Evolutionary conservation across 495 filamentous ascomycete species (phyloP), one percentile per base, ranked within the genome.

Genomic region (Penicillium flavigenum): DNA sequence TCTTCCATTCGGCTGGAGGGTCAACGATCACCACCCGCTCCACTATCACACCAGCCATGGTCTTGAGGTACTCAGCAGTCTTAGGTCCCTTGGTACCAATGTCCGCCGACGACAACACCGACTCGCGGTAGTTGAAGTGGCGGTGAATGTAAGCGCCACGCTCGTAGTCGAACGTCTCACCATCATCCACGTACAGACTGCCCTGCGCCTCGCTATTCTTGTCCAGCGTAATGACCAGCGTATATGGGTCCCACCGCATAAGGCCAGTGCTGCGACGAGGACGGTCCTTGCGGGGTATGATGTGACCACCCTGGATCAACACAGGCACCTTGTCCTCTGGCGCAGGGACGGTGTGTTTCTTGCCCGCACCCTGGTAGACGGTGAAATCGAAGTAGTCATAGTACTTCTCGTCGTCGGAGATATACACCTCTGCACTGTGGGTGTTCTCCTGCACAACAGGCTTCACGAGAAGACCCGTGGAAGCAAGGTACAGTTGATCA

Each of bases 161-260:
- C 69, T 96, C 73, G 68, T 89, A 94, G 41, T 96, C 89, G 58
- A 90, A 98, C 0, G 88, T 89, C 75, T 96, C 92, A 26, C 94
- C 95, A 62, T 98, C 94, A 64, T 98, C 94, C 47, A 95, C 76
- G 63, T 98, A 98, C 27, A 98, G 74, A 5, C 84, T 83, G 27
- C 94, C 94, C 49, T 89, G 85, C 0, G 94, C 92, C 51, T 83
- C 80, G 44, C 85, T 86, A 32, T 84, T 78, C 64, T 86, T 83
- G 61, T 82, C 76, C n/a, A 96, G 74, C 2, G 85, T 82, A 5
- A 98, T 77, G 38, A 98, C 84, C 2, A 98, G 81, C 9, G 94
- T 98, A 72, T 96, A 96, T 6, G 93, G 91, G 67, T 98, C 94
- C 75, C 83, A 95, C 63, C 83, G 87, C 95, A 98, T 97, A 9